Percentiles rank a stretch among this genome's conserved stretches.
Conservation (phyloP, 2,329 filamentous ascomycete genomes). For the Chaetomium olivaceum region DNA sequence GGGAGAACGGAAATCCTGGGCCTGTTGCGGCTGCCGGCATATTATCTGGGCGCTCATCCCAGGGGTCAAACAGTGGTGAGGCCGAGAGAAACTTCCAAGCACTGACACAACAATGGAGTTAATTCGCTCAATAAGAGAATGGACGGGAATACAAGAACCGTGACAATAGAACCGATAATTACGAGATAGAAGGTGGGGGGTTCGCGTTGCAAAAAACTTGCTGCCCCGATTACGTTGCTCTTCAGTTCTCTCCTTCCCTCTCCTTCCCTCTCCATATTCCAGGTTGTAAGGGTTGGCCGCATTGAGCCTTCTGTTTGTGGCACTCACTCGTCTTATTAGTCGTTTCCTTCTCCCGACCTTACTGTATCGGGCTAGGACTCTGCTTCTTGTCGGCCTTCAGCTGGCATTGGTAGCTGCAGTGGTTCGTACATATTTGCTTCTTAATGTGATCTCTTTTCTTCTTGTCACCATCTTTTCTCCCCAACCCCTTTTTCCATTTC, state of each 20-base stretch:
- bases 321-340: background rate
- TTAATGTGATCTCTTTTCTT: background rate
- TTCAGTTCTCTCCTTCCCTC: background rate
- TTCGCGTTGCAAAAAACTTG: background rate
- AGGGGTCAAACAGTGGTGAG: constrained; percentile 3
- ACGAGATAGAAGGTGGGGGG: background rate
- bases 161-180: background rate
- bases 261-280: too few species aligned
- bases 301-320: background rate
- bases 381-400: background rate
- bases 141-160: constrained; percentile 4
- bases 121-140: background rate
- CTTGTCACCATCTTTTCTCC: background rate
- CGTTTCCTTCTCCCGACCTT: background rate
- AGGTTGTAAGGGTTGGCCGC: constrained; percentile 4
- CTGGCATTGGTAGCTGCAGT: background rate
- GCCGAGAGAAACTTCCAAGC: background rate
- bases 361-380: background rate
- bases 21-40: constrained; percentile 1
- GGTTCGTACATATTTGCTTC: background rate
- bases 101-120: background rate
- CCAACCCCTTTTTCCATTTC: background rate
- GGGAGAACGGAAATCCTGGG: background rate
- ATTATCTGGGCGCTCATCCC: background rate
- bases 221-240: constrained; percentile 19